phyloP scores from a whole-genome alignment of 2,329 filamentous ascomycete species.

The Dissoconium aciculare region DNA sequence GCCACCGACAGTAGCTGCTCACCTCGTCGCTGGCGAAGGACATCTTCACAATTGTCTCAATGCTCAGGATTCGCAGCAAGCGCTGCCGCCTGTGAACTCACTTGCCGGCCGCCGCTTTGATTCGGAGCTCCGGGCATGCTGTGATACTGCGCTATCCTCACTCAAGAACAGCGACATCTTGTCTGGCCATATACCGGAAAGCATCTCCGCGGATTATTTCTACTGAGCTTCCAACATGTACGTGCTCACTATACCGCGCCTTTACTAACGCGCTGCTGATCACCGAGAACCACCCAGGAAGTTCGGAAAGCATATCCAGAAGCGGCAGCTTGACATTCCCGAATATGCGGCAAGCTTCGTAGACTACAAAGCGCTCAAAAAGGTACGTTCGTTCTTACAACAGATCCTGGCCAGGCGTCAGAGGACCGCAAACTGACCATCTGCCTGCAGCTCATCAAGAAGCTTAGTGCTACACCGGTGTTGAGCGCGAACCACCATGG shows the following conservation, averaged over 20 bases:
- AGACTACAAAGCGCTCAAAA: conserved; percentile 98
- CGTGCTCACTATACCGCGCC: not conserved
- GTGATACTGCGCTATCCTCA: not conserved
- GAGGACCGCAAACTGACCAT: conserved; percentile 4
- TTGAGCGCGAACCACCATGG: conserved; percentile 59
- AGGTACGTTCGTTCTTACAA: conserved; percentile 45
- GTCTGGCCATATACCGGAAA: conserved; percentile 2
- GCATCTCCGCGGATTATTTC: not conserved
- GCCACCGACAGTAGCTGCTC: too few relatives aligned
- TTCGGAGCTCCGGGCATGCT: not conserved
- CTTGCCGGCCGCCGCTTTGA: not conserved
- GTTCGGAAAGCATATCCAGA: conserved; percentile 99
- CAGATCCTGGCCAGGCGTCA: not conserved
- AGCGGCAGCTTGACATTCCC: conserved; percentile 94
- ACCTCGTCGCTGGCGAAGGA: too few relatives aligned
- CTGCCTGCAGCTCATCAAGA: conserved; percentile 74
- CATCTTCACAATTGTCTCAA: too few relatives aligned
- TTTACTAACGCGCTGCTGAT: conserved; percentile 6
- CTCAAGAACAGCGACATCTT: conserved; percentile 3
- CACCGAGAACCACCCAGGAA: conserved; percentile 54
- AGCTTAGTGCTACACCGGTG: conserved; percentile 80
- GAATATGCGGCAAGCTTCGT: conserved; percentile 99
- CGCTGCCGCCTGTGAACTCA: too few relatives aligned
- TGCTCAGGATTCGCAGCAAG: too few relatives aligned
- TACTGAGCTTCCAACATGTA: not conserved